Evolutionary conservation across 2,329 filamentous ascomycete species (phyloP), one percentile per base, ranked within the genome.

Genomic region (Exophiala sideris): DNA sequence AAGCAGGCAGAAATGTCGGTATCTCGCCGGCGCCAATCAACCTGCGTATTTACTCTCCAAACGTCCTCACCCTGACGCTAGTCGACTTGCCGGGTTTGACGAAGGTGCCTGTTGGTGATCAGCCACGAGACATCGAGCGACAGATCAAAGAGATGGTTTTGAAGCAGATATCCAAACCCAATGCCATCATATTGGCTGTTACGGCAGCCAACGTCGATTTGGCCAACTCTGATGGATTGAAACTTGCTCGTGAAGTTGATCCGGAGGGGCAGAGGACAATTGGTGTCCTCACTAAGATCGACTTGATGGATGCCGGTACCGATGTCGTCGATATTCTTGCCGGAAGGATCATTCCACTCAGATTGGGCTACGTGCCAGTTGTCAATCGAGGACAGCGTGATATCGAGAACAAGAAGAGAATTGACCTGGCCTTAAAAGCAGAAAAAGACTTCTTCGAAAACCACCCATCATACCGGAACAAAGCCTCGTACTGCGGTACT

Each of bases 291-390:
- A 97, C 92, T 65, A 99, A 99, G 81, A 91, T 99, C 58, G 94
- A 99, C 76, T 76, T 99, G 69, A 99, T 99, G 94, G 94, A 99
- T 72, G 90, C 96, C 21, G 94, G 94, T 51, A 99, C 94, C 49
- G 94, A 99, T 68, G 94, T 97, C 39, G 92, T 99, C 63, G 94
- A 99, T 74, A 99, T 99, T 77, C 80, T 99, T 67, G 95, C 94
- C 62, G 95, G 95, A 56, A 88, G 94, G 67, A 95, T 99, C 71
- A 99, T 99, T 71, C 94, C 94, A 36, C 79, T 99, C 65, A 85
- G 94, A 59, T 77, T 99, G 64, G 94, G 94, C 64, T 99, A 99
- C 69, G 90, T 99, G 18, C 94, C 94, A 14, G 94, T 99, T 14
- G 94, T 99, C 70, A 99, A 99, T 79, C 84, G 94, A 76, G 94